Evolutionary conservation across 108 stramenopile genomes (phyloP).

Genomic region (Conticribra guillardii): DNA sequence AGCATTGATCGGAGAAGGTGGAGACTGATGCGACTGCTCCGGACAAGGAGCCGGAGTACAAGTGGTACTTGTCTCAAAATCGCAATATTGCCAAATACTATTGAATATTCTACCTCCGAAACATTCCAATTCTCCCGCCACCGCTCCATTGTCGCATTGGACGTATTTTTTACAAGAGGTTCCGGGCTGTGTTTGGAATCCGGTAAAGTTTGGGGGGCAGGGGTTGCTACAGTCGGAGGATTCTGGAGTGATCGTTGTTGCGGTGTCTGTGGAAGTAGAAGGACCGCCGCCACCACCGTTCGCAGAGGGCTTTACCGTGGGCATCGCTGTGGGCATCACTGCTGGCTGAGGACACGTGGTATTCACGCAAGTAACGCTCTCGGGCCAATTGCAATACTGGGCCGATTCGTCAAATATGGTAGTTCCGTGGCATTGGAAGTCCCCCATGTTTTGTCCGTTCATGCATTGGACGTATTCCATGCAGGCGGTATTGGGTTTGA

Average conservation of each 20-base stretch:
- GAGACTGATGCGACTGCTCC: neutral
- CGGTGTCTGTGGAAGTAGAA: neutral
- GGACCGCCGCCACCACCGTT: neutral
- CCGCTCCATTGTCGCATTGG: neutral
- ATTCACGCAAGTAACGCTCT: constrained; percentile 1
- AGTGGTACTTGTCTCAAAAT: neutral
- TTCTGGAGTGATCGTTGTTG: neutral
- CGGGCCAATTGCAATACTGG: constrained; percentile 24
- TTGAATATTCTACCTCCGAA: neutral
- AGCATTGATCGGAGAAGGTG: neutral
- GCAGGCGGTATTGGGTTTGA: constrained; percentile 1
- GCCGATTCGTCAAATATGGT: constrained; percentile 16
- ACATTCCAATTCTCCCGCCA: neutral
- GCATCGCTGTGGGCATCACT: neutral
- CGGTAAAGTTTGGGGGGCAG: neutral
- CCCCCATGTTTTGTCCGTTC: neutral
- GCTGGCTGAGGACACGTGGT: constrained; percentile 3
- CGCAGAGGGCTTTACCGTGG: neutral
- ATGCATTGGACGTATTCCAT: constrained; percentile 1
- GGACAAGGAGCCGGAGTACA: neutral
- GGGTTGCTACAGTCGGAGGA: constrained; percentile 3
- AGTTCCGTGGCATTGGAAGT: constrained; percentile 12
- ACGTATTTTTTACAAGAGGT: neutral
- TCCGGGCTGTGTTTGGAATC: constrained; percentile 6
- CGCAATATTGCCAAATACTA: neutral